Base-by-base conservation (phyloP, 2,329 filamentous ascomycete species). In the Plenodomus biglobosus region DNA sequence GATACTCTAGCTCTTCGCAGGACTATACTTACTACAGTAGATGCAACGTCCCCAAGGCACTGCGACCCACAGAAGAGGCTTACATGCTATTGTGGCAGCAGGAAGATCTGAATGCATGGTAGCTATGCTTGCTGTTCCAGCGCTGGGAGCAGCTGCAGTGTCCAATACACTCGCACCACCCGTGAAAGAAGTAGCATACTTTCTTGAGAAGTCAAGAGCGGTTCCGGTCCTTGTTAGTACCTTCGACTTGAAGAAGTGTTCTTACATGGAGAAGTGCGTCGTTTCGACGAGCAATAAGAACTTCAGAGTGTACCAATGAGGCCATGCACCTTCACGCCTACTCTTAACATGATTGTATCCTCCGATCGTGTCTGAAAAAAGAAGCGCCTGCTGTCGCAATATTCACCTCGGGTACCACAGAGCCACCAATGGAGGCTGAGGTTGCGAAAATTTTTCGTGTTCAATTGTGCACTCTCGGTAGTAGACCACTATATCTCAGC, bases 61-160 rank as follows among this genome's bases (percentile, higher is more conserved):
- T 74, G 21, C 53, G 66, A 4, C 59, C 56, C 10, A 59, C 68
- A 46, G 62, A 72, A 38, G 74, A 74, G 42, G 70, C 76, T 13
- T 78, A 74, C 53, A 71, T 79, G 73, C 72, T 20, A 65, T 79
- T 3, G 62, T 79, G 24, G 76, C 75, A 10, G 66, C 74, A 2
- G 75, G 75, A 6, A 72, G 76, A 4, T 78, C 78, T 55, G 76
- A 78, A 46, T 79, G 74, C 54, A 68, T 73, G 3, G 74, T 78
- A n/a, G 76, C 72, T 3, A 75, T 78, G 52, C 65, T 79, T 21
- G 73, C 76, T 3, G 68, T 77, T n/a, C 63, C 77, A 27, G 76
- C 77, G 8, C 51, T 77, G 2, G 76, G 76, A 16, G 77, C 73
- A 3, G 76, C 75, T 13, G 72, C 73, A 1, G 77, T 79, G 7